Evolutionary conservation across 1,284 basidiomycete genomes (phyloP), one percentile per base, ranked within the genome.

Genomic region (Farysia itapuensis): DNA sequence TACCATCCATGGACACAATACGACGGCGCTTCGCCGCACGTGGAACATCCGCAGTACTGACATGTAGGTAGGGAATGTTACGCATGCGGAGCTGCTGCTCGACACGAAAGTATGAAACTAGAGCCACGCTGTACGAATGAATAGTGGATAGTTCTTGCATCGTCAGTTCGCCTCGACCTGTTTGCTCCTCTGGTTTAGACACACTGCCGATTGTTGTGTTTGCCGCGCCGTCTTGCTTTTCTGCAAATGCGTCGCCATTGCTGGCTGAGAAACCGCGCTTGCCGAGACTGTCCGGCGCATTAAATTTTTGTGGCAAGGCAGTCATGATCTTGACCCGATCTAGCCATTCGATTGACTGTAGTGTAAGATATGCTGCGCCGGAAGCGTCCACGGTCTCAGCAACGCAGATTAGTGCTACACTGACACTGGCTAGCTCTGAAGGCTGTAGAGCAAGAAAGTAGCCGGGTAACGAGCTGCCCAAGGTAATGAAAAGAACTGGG

Each of bases 31-130:
- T 57, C 14, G 44, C 30, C 3, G 39, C 20, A 22, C 24, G 35
- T 13, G 60, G 54, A 29, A 32, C 36, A 18, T 64, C 33, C 0
- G 63, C 36, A 13, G 54, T 79, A n/a, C 86, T 84, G 64, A 90
- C 85, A 40, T 87, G 83, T 2, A 81, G 83, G 70, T 86, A 92
- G 0, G 87, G 85, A 45, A 95, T 90, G 12, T 82, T 82, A 14
- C 88, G 85, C 24, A 84, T 78, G 74, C 90, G 90, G 71, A 96
- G 84, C 77, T 94, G 91, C 44, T 84, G 81, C 75, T 95, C 90
- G 41, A 96, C 85, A 65, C 86, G 89, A 52, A 85, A 86, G 73
- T 90, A 89, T 14, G 89, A 86, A n/a, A 93, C 88, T 7, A 91
- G 86, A 8, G 90, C 91, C 67, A 89, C 91, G 64, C 18, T 59